phyloP scores from a whole-genome alignment of 2,329 filamentous ascomycete genomes.

The Aspergillus ochraceus region DNA sequence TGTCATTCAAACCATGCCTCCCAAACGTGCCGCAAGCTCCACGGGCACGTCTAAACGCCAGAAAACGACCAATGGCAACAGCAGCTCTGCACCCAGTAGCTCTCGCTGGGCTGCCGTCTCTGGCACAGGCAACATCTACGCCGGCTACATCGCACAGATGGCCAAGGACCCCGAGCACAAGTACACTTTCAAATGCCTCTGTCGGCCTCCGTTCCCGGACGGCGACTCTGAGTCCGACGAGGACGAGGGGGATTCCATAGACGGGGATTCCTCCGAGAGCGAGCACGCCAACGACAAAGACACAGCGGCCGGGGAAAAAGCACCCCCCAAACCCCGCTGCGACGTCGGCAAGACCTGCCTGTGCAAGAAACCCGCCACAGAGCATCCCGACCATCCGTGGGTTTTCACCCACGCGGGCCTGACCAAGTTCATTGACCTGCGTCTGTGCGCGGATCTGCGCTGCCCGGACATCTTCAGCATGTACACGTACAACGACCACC shows the following conservation, averaged over 20 bases:
- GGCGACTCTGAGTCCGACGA: slow-evolving; percentile 6
- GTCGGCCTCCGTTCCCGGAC: neutral
- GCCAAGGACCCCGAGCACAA: neutral
- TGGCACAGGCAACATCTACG: slow-evolving; percentile 36
- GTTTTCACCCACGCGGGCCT: slow-evolving; percentile 1
- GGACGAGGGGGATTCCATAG: slow-evolving; percentile 27
- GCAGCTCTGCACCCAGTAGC: neutral
- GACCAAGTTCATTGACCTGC: slow-evolving; percentile 1
- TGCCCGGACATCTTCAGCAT: slow-evolving; percentile 44
- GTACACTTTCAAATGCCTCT: slow-evolving; percentile 5
- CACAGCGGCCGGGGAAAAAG: slow-evolving; percentile 14
- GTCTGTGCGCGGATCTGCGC: slow-evolving; percentile 30
- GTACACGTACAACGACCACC: slow-evolving; percentile 47
- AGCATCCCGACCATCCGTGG: slow-evolving; percentile 12
- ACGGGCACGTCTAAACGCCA: neutral
- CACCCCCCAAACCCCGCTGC: slow-evolving; percentile 27
- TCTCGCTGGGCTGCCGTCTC: slow-evolving; percentile 35
- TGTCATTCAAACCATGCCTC: neutral
- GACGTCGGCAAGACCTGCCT: slow-evolving; percentile 10
- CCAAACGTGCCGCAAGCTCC: neutral
- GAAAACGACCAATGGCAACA: neutral
- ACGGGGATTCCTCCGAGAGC: neutral
- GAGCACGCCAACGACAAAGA: slow-evolving; percentile 23
- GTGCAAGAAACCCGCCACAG: slow-evolving; percentile 8
- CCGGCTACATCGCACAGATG: neutral